Evolutionary conservation across 2,329 filamentous ascomycete species (phyloP).

Genomic region (Cyphellophora europaea): DNA sequence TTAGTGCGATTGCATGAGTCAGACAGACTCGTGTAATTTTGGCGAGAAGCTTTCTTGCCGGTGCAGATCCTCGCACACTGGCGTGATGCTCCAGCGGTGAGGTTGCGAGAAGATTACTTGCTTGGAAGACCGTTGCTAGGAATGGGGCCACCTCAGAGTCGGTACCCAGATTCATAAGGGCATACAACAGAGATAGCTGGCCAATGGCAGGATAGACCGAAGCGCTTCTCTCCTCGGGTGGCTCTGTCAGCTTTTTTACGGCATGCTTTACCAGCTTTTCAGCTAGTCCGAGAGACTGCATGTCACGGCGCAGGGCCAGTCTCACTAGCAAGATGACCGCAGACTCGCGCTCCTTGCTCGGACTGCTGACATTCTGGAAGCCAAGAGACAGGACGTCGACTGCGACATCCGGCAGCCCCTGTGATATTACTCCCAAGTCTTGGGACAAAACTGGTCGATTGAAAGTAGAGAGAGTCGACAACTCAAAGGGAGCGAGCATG

Average conservation of each 20-base stretch:
- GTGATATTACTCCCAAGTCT: slow-evolving; percentile 34
- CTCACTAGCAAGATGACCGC: slow-evolving; percentile 76
- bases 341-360: slow-evolving; percentile 82
- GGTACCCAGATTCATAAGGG: slow-evolving; percentile 61
- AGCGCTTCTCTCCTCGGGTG: slow-evolving; percentile 25
- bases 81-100: slow-evolving; percentile 40
- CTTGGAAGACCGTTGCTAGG: slow-evolving; percentile 56
- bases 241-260: slow-evolving; percentile 48
- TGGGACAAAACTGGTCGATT: slow-evolving; percentile 1
- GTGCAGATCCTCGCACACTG: slow-evolving; percentile 54
- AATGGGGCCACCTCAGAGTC: slow-evolving; percentile 64
- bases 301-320: slow-evolving; percentile 74
- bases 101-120: slow-evolving; percentile 51
- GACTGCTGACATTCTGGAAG: slow-evolving; percentile 58
- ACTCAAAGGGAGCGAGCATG: slow-evolving; percentile 78
- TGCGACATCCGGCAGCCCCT: slow-evolving; percentile 59
- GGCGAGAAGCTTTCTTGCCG: slow-evolving; percentile 71
- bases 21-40: slow-evolving; percentile 74
- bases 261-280: slow-evolving; percentile 62
- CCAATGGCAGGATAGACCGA: slow-evolving; percentile 71
- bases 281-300: slow-evolving; percentile 69
- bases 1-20: slow-evolving; percentile 52
- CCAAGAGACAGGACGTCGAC: slow-evolving; percentile 62
- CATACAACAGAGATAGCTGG: slow-evolving; percentile 68
- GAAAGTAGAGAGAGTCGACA: slow-evolving; percentile 66